Evolutionary conservation across 2,329 filamentous ascomycete species (phyloP), one percentile per base, ranked within the genome.

Genomic region (Paracamarosporium sp.): DNA sequence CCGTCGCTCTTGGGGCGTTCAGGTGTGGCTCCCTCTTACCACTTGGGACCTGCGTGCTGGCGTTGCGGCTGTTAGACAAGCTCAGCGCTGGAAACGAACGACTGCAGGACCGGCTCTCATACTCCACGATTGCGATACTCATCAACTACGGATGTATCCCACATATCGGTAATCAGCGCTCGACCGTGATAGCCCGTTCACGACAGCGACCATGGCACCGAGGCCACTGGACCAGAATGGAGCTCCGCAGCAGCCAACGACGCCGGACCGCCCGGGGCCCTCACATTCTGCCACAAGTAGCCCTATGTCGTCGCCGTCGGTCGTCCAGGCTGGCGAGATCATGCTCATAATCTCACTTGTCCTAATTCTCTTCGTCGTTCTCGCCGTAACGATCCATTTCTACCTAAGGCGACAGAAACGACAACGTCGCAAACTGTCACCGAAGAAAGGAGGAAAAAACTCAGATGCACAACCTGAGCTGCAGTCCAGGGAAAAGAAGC

Each of bases 291-390:
- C 50, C 8, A 2, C 50, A 5, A 48, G 54, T n/a, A 30, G 52
- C 24, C 50, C 30, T 12, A 30, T 57, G 20, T 52, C 55, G 11
- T 12, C 53, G 12, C 59, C 63, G 1, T 33, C 55, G 5, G 53
- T 65, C 28, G 59, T 62, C n/a, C 33, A 55, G 15, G 53, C 64
- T 15, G 62, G 64, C 20, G 54, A 67, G 56, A 53, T 60, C 9
- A 67, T 67, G 64, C 57, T 67, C 28, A 59, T 63, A 9, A 60
- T 67, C 36, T 56, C 62, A 17, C 51, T 67, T 22, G 52, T 63
- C 24, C 59, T 67, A 12, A 62, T 67, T 6, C 61, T 63, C 44
- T 20, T 65, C 17, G 64, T 67, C 30, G 53, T 56, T 38, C 30
- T 56, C 30, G 50, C 40, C 8, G 31, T 62, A n/a, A 40, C 58